Evolutionary conservation across 352 stramenopile species (phyloP).

Genomic region (Peronospora destructor): DNA sequence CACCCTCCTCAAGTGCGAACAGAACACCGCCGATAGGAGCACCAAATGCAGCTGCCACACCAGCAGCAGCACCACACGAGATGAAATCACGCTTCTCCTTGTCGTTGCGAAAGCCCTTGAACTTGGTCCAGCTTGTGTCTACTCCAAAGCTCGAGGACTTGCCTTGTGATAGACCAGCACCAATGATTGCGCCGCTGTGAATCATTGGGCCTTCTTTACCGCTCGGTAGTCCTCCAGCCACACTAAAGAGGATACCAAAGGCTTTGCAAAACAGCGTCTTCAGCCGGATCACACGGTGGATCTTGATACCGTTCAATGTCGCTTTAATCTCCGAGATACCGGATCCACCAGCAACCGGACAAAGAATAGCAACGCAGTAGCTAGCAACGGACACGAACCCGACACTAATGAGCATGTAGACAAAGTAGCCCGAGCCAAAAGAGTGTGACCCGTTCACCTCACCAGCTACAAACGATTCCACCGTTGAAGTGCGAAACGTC

Average conservation of each 20-base stretch:
- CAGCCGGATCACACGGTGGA: conserved; percentile 91
- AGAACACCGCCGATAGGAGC: conserved; percentile 97
- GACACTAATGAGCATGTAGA: conserved; percentile 89
- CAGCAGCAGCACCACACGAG: conserved; percentile 93
- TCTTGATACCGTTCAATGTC: conserved; percentile 97
- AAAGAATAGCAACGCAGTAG: conserved; percentile 90
- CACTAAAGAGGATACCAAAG: conserved; percentile 83
- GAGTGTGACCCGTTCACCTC: conserved; percentile 39
- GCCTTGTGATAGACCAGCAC: conserved; percentile 92
- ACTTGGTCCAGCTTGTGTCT: conserved; percentile 85
- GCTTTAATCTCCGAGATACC: conserved; percentile 98
- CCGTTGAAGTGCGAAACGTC: conserved; percentile 84
- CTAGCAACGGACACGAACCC: conserved; percentile 88
- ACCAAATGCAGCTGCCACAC: conserved; percentile 95
- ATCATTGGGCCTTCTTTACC: conserved; percentile 91
- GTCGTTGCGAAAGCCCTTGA: conserved; percentile 92
- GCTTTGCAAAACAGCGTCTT: conserved; percentile 96
- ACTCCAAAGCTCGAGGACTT: conserved; percentile 84
- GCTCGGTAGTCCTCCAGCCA: conserved; percentile 59
- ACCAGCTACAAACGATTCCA: conserved; percentile 71
- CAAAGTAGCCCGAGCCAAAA: conserved; percentile 78
- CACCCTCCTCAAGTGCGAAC: conserved; percentile 96
- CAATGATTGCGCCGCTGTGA: conserved; percentile 89
- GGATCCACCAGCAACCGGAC: conserved; percentile 92
- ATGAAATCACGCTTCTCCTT: conserved; percentile 96